These are phyloP conservation scores for Aschersonia sp. DNA, from an alignment of 2,329 filamentous ascomycete species.

Conservation along the genomic window DNA sequence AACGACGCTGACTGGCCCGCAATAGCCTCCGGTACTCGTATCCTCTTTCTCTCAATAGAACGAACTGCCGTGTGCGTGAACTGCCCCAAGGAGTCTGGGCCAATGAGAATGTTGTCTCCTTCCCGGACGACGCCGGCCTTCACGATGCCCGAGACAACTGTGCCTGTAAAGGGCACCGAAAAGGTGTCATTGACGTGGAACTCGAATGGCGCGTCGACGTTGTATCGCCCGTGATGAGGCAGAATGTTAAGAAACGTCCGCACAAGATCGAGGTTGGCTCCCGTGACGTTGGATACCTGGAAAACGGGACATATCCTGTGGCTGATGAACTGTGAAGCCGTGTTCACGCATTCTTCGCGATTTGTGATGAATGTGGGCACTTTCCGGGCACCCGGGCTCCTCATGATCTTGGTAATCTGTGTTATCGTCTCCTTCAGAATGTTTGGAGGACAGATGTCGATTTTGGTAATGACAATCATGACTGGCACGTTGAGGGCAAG, in stretches of 20 bases:
- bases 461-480: conserved; percentile 96
- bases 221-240: conserved; percentile 86
- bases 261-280: conserved; percentile 77
- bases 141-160: conserved; percentile 87
- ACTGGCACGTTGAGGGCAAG: conserved; percentile 90
- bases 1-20: conserved; percentile 91
- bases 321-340: conserved; percentile 88
- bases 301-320: conserved; percentile 94
- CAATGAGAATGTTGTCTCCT: conserved; percentile 79
- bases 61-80: conserved; percentile 79
- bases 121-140: conserved; percentile 78
- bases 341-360: conserved; percentile 84
- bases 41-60: conserved; percentile 88
- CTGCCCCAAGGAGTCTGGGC: conserved; percentile 79
- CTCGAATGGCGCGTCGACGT: conserved; percentile 76
- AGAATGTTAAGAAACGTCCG: conserved; percentile 90
- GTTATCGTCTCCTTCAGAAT: conserved; percentile 88
- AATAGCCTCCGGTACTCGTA: conserved; percentile 71
- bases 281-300: conserved; percentile 95
- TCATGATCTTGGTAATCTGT: conserved; percentile 84
- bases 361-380: conserved; percentile 93
- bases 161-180: conserved; percentile 92
- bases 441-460: conserved; percentile 92
- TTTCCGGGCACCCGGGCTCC: conserved; percentile 84
- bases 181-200: conserved; percentile 97